A percentile compares a stretch with the other conserved stretches of the same genome.
These are phyloP conservation scores for Penicillium sp. DNA, from an alignment of 2,329 filamentous ascomycete species.

Conservation along the genomic window DNA sequence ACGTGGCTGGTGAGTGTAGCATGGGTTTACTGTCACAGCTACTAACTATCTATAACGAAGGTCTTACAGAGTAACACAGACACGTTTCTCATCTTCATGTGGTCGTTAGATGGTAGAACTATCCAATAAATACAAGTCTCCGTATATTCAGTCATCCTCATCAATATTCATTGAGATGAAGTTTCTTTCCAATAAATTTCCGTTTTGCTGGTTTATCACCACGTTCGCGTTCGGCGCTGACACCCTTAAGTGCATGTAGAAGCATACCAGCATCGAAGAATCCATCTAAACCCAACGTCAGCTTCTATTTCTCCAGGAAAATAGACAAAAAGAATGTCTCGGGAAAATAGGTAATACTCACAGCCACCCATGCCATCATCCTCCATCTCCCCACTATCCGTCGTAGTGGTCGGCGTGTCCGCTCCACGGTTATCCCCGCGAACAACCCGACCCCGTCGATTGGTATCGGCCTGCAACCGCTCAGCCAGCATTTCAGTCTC, in stretches of 20 bases:
- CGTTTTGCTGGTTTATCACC: slow-evolving; percentile 46
- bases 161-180: slow-evolving; percentile 56
- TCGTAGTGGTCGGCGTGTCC: slow-evolving; percentile 67
- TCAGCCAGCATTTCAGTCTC: slow-evolving; percentile 62
- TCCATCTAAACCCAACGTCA: slow-evolving; percentile 67
- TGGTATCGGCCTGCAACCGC: slow-evolving; percentile 42
- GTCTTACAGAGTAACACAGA: neutral
- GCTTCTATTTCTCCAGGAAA: neutral
- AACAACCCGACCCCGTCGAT: slow-evolving; percentile 76
- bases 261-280: slow-evolving; percentile 98
- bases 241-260: slow-evolving; percentile 79
- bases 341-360: slow-evolving; percentile 60
- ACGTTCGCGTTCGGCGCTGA: slow-evolving; percentile 41
- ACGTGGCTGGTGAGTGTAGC: neutral
- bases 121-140: neutral
- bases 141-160: neutral
- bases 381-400: slow-evolving; percentile 74
- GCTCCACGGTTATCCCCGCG: slow-evolving; percentile 62
- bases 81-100: neutral
- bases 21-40: neutral
- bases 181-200: slow-evolving; percentile 55
- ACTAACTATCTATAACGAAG: slow-evolving; percentile 1
- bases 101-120: neutral
- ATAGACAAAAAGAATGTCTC: neutral
- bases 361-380: slow-evolving; percentile 93